Evolutionary conservation across 768 basidiomycete species (phyloP).

Genomic region (Cubamyces lactineus): DNA sequence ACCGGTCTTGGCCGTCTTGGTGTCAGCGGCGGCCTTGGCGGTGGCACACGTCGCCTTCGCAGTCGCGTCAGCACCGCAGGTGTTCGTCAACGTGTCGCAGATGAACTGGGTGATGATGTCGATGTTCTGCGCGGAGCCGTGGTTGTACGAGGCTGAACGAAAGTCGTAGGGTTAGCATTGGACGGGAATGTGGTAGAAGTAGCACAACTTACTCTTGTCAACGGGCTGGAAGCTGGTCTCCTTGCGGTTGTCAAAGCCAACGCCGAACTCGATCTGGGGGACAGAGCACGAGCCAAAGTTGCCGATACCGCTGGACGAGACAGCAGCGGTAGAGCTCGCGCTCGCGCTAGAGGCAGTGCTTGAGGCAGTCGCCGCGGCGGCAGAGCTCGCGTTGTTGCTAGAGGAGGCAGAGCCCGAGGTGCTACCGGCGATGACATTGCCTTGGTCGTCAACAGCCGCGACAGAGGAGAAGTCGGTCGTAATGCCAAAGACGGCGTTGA

Average conservation of each 20-base stretch:
- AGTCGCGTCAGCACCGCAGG: slow-evolving; percentile 55
- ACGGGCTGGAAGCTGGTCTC: slow-evolving; percentile 59
- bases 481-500: slow-evolving; percentile 63
- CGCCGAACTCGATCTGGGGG: slow-evolving; percentile 57
- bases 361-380: slow-evolving; percentile 4
- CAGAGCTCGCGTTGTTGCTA: slow-evolving; percentile 20
- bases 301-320: slow-evolving; percentile 24
- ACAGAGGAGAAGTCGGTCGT: slow-evolving; percentile 53
- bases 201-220: slow-evolving; percentile 41
- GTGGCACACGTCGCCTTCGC: slow-evolving; percentile 54
- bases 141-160: slow-evolving; percentile 49
- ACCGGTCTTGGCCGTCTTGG: slow-evolving; percentile 40
- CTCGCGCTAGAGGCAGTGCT: slow-evolving; percentile 3
- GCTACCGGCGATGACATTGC: slow-evolving; percentile 38
- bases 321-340: slow-evolving; percentile 1
- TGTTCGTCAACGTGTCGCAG: slow-evolving; percentile 57
- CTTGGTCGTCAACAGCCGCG: slow-evolving; percentile 48
- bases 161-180: background rate
- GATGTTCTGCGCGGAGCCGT: slow-evolving; percentile 64
- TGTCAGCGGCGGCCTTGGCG: slow-evolving; percentile 37
- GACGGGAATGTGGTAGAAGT: background rate
- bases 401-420: slow-evolving; percentile 19
- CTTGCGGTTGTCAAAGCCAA: slow-evolving; percentile 55
- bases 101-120: slow-evolving; percentile 62
- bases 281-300: slow-evolving; percentile 59